Evolutionary conservation across 2,329 filamentous ascomycete genomes (phyloP).

Genomic region (Penicillium sp.): DNA sequence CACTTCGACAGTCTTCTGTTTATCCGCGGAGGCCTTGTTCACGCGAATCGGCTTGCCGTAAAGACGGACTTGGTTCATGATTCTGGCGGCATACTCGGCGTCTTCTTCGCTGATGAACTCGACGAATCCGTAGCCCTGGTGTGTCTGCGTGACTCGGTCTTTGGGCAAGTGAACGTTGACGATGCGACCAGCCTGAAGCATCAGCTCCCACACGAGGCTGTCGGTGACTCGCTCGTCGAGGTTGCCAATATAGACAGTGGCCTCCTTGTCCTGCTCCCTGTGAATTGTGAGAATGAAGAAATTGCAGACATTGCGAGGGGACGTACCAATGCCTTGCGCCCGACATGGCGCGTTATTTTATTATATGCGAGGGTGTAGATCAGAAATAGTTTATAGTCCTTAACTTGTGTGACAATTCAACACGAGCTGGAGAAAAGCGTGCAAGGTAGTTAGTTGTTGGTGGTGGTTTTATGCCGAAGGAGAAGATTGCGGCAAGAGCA

Average conservation of each 20-base stretch:
- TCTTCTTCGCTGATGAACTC: conserved; percentile 95
- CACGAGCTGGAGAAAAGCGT: background rate
- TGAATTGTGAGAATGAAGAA: conserved; percentile 21
- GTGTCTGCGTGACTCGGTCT: conserved; percentile 92
- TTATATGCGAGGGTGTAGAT: background rate
- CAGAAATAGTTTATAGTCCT: background rate
- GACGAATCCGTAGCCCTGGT: conserved; percentile 98
- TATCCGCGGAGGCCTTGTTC: conserved; percentile 91
- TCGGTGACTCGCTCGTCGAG: conserved; percentile 94
- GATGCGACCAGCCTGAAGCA: conserved; percentile 95
- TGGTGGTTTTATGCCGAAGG: background rate
- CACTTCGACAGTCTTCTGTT: conserved; percentile 88
- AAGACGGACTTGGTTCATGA: conserved; percentile 92
- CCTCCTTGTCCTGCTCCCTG: conserved; percentile 98
- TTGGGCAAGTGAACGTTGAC: conserved; percentile 98
- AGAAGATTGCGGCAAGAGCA: background rate
- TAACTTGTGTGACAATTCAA: background rate
- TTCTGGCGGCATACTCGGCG: conserved; percentile 91
- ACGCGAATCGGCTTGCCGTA: conserved; percentile 94
- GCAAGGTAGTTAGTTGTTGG: background rate
- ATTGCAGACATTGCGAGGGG: conserved; percentile 15
- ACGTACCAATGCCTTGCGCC: conserved; percentile 71
- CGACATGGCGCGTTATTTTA: conserved; percentile 49
- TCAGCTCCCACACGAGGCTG: conserved; percentile 90
- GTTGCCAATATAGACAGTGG: conserved; percentile 96